phyloP scores from a whole-genome alignment of 164 flowering plant genomes.

The Malania oleifera region DNA sequence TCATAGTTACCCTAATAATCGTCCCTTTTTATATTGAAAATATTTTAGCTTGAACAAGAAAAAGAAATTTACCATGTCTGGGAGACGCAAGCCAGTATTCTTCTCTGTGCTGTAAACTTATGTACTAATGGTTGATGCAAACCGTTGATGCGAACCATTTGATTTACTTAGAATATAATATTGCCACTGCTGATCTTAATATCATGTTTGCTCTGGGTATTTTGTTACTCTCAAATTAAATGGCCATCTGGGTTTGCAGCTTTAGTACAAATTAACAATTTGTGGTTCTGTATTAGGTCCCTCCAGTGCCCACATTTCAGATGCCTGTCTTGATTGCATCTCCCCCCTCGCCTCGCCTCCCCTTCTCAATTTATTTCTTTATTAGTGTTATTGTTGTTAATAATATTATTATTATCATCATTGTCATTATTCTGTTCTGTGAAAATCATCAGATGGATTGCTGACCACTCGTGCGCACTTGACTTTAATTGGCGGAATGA shows the following conservation, averaged over 20 bases:
- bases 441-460: constrained; percentile 21
- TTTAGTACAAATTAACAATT: too few species aligned
- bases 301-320: not conserved
- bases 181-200: not conserved
- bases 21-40: not conserved
- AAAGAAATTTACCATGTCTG: not conserved
- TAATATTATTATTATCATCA: constrained; percentile 5
- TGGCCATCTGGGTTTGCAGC: too few species aligned
- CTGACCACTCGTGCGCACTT: constrained; percentile 21
- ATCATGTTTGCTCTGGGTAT: too few species aligned
- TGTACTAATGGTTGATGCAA: not conserved
- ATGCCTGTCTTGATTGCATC: not conserved
- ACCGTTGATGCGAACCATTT: not conserved
- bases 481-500: constrained; percentile 13
- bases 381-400: not conserved
- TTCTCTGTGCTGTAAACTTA: not conserved
- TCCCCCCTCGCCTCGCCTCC: not conserved
- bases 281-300: too few species aligned
- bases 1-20: not conserved
- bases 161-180: not conserved
- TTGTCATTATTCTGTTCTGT: not conserved
- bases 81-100: not conserved
- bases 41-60: not conserved
- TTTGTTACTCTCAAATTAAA: too few species aligned
- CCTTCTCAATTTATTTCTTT: not conserved